A percentile compares a stretch with the other conserved stretches of the same genome.
phyloP scores from a whole-genome alignment of 2,329 filamentous ascomycete species.

The Alternaria sp. region DNA sequence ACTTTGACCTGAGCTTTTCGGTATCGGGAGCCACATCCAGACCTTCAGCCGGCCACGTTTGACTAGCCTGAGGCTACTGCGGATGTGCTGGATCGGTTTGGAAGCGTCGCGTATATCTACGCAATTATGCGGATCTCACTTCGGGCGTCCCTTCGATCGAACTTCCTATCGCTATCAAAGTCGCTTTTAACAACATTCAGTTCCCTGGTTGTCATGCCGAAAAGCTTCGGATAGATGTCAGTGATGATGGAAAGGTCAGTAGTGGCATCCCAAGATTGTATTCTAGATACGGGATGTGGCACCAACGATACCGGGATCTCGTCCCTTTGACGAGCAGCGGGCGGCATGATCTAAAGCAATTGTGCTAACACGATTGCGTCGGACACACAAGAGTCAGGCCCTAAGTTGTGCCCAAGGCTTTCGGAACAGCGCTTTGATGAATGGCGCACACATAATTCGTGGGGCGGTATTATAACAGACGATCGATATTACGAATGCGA shows the following conservation, averaged over 20 bases:
- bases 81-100: slow-evolving; percentile 23
- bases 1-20: slow-evolving; percentile 17
- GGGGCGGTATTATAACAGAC: slow-evolving; percentile 24
- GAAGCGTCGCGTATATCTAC: slow-evolving; percentile 10
- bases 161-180: neutral
- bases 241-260: neutral
- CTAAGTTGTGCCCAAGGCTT: slow-evolving; percentile 3
- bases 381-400: neutral
- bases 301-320: slow-evolving; percentile 2
- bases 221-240: neutral
- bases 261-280: neutral
- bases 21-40: slow-evolving; percentile 22
- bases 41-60: slow-evolving; percentile 16
- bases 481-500: slow-evolving; percentile 22
- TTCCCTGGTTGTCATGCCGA: neutral
- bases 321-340: neutral
- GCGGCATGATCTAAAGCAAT: neutral
- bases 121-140: slow-evolving; percentile 7
- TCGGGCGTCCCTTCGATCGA: neutral
- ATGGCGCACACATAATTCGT: slow-evolving; percentile 25
- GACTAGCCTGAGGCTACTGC: slow-evolving; percentile 7
- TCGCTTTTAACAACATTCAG: slow-evolving; percentile 1
- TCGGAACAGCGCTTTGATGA: neutral
- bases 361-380: slow-evolving; percentile 9
- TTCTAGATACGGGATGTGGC: neutral